phyloP scores from a whole-genome alignment of 148 eudicot species.

The Cornus suecica region DNA sequence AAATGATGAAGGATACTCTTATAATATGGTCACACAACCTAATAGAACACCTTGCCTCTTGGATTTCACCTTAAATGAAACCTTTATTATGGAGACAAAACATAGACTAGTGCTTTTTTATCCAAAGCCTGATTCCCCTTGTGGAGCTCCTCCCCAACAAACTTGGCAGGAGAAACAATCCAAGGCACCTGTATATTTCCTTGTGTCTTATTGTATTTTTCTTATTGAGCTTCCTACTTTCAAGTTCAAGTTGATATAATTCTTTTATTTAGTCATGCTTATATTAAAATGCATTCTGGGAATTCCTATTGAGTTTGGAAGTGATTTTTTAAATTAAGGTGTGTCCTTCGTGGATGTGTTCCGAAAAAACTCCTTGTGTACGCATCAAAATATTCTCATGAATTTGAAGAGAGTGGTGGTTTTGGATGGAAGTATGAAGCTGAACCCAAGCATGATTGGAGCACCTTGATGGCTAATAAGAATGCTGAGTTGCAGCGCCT shows the following conservation, averaged over 20 bases:
- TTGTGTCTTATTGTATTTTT: background rate
- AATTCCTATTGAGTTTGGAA: slow-evolving; percentile 4
- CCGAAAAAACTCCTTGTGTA: slow-evolving; percentile 94
- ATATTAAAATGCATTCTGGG: background rate
- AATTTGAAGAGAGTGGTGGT: slow-evolving; percentile 89
- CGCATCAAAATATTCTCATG: slow-evolving; percentile 87
- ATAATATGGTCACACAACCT: too few species aligned
- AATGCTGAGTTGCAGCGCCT: slow-evolving; percentile 95
- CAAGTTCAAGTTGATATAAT: background rate
- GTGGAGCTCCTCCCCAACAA: too few species aligned
- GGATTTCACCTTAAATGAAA: too few species aligned
- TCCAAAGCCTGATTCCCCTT: too few species aligned
- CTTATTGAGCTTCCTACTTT: too few species aligned
- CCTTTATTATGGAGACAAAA: too few species aligned
- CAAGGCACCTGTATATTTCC: background rate
- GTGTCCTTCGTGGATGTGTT: slow-evolving; percentile 98
- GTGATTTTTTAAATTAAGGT: slow-evolving; percentile 42
- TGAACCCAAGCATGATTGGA: slow-evolving; percentile 96
- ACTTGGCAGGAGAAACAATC: too few species aligned
- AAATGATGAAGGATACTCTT: too few species aligned
- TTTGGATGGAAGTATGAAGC: slow-evolving; percentile 93
- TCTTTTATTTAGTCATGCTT: background rate
- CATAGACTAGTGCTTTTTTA: too few species aligned
- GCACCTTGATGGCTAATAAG: slow-evolving; percentile 90
- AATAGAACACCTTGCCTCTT: too few species aligned